Percentiles rank a stretch among this genome's conserved stretches.
These are phyloP conservation scores for Plasmodium inui DNA, from an alignment of 169 alveolate species.

Conservation along the genomic window DNA sequence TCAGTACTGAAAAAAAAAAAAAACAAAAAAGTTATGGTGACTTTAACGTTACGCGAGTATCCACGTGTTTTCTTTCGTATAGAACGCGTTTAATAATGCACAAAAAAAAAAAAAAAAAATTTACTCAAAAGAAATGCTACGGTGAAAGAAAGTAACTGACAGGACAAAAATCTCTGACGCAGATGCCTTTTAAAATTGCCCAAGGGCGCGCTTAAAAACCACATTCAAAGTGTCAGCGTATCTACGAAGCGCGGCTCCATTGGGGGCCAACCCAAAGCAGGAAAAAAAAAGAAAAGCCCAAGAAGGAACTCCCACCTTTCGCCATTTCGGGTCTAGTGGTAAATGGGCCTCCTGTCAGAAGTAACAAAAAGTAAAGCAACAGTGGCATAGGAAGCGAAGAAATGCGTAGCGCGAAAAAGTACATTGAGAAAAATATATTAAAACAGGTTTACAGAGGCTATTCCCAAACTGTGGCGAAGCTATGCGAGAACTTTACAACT, in stretches of 20 bases:
- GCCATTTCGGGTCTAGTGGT: neutral
- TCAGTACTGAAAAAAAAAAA: neutral
- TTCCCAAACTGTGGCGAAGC: neutral
- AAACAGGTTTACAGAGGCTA: neutral
- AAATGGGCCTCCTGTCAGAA: neutral
- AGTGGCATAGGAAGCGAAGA: neutral
- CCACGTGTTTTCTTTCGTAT: neutral
- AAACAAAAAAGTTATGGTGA: neutral
- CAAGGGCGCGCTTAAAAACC: neutral
- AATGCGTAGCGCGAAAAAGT: neutral
- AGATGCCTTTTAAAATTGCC: neutral
- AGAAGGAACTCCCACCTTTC: neutral
- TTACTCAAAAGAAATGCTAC: neutral
- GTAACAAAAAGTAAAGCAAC: neutral
- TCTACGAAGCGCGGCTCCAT: neutral
- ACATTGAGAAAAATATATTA: neutral
- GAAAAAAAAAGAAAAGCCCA: neutral
- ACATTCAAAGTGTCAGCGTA: neutral
- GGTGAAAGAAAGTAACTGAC: neutral
- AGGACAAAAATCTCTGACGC: neutral
- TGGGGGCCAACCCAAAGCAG: neutral
- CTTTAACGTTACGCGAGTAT: neutral
- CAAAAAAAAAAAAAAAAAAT: neutral
- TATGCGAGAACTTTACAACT: neutral
- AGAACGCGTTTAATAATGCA: neutral